Evolutionary conservation across 2,329 filamentous ascomycete species (phyloP).

Genomic region (Claviceps citrina): DNA sequence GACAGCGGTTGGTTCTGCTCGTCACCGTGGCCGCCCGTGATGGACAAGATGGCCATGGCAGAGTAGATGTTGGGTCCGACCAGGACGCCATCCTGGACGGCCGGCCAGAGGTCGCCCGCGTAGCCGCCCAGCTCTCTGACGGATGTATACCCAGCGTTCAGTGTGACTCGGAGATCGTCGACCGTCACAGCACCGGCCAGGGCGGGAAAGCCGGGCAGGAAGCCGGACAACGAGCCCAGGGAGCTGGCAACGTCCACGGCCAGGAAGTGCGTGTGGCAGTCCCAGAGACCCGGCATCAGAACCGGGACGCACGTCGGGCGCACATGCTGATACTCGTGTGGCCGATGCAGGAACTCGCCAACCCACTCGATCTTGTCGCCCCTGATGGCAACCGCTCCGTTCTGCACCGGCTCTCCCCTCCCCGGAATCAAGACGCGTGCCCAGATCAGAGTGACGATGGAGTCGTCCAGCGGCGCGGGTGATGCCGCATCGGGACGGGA

Average conservation of each 20-base stretch:
- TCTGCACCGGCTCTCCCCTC: constrained; percentile 17
- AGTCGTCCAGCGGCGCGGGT: constrained; percentile 3
- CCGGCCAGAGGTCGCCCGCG: constrained; percentile 26
- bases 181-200: constrained; percentile 8
- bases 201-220: constrained; percentile 7
- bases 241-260: constrained; percentile 14
- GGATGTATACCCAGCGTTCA: constrained; percentile 33
- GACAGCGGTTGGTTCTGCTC: constrained; percentile 19
- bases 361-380: constrained; percentile 24
- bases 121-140: constrained; percentile 34
- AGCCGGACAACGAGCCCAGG: not conserved
- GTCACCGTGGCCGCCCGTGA: constrained; percentile 34
- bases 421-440: constrained; percentile 23
- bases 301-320: constrained; percentile 24
- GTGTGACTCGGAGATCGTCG: constrained; percentile 20
- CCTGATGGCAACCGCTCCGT: constrained; percentile 22
- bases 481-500: constrained; percentile 5
- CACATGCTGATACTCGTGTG: constrained; percentile 11
- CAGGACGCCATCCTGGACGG: constrained; percentile 28
- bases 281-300: constrained; percentile 38
- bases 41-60: constrained; percentile 26
- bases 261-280: constrained; percentile 33
- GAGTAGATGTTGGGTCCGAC: constrained; percentile 34
- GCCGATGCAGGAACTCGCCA: constrained; percentile 10
- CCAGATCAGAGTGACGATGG: constrained; percentile 11